Evolutionary conservation across 257 asterid species (phyloP).

Genomic region (Nicotiana attenuata): DNA sequence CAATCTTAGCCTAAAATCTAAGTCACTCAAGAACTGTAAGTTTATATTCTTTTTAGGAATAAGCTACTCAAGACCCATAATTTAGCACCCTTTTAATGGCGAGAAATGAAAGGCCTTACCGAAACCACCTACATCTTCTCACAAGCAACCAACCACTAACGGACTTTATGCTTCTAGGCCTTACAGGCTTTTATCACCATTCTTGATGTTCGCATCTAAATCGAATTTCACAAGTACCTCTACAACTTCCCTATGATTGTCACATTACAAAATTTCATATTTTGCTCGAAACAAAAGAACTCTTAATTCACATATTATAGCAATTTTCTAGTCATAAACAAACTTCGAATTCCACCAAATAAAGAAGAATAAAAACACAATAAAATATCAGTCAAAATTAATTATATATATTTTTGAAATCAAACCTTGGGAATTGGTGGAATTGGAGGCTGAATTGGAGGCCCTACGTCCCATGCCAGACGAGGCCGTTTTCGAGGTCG

Average conservation of each 20-base stretch:
- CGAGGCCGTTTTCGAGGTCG: conserved; percentile 80
- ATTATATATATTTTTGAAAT: background rate
- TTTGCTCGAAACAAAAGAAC: background rate
- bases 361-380: background rate
- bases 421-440: background rate
- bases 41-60: background rate
- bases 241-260: background rate
- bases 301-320: background rate
- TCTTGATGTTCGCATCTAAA: background rate
- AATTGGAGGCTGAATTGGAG: conserved; percentile 36
- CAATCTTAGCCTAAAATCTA: background rate
- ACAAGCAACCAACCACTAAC: background rate
- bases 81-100: background rate
- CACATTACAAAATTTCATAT: background rate
- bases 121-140: background rate
- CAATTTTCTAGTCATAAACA: background rate
- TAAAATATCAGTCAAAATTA: background rate
- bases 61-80: background rate
- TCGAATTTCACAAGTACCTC: background rate
- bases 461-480: conserved; percentile 65
- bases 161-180: background rate
- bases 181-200: background rate
- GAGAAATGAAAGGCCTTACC: background rate
- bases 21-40: background rate
- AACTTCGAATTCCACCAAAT: background rate